These are phyloP conservation scores for Skeletonema costatum DNA, from an alignment of 108 stramenopile species.

Conservation along the genomic window DNA sequence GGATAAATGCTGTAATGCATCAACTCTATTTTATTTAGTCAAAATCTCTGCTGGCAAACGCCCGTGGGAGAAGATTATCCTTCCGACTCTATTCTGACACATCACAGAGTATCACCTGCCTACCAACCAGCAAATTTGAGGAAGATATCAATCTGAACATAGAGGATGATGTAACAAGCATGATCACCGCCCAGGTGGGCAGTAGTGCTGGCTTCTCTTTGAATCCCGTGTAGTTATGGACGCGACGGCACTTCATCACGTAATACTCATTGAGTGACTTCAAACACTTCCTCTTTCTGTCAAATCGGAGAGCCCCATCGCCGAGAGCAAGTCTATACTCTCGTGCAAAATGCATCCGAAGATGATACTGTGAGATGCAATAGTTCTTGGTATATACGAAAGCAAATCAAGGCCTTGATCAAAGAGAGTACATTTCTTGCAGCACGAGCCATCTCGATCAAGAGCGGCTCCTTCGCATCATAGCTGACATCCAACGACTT, in stretches of 20 bases:
- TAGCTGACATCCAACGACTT: constrained; percentile 20
- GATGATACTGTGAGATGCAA: constrained; percentile 9
- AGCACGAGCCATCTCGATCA: neutral
- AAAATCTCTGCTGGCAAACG: no score
- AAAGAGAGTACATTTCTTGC: neutral
- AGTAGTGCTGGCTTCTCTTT: neutral
- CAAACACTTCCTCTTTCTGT: constrained; percentile 13
- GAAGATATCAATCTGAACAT: constrained; percentile 9
- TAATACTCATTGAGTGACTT: constrained; percentile 25
- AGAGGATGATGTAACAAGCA: constrained; percentile 7
- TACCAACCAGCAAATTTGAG: constrained; percentile 13
- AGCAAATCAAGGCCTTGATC: neutral
- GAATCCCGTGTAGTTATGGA: neutral
- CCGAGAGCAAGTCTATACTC: constrained; percentile 13
- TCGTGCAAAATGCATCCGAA: constrained; percentile 18
- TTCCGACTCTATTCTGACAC: no score
- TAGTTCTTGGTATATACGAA: constrained; percentile 1
- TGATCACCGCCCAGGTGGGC: neutral
- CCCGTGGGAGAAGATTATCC: no score
- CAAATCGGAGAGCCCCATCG: constrained; percentile 5
- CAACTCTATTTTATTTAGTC: no score
- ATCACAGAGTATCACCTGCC: neutral
- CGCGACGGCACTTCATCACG: constrained; percentile 18
- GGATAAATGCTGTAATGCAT: neutral
- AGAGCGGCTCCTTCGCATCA: neutral